Conservation (phyloP, 2,329 filamentous ascomycete species). For the Talaromyces sp. region DNA sequence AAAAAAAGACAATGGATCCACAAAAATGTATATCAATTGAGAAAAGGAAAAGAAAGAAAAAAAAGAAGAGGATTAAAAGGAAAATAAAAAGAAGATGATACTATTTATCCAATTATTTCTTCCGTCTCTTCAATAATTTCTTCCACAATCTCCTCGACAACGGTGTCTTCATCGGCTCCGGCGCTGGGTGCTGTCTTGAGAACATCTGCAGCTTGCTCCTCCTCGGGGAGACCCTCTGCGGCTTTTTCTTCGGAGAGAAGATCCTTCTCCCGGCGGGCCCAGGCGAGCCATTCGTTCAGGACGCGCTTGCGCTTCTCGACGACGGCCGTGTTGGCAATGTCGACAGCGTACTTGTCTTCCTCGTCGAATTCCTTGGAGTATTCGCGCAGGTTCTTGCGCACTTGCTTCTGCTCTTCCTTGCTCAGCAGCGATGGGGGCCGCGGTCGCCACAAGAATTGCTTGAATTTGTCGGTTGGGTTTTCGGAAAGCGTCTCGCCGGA, state of each 20-base stretch:
- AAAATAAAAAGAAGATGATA: slow-evolving; percentile 15
- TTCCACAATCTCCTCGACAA: slow-evolving; percentile 85
- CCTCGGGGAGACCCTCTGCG: slow-evolving; percentile 60
- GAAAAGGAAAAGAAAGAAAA: slow-evolving; percentile 7
- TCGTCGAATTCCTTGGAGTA: slow-evolving; percentile 94
- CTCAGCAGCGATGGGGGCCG: slow-evolving; percentile 84
- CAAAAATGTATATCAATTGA: not conserved
- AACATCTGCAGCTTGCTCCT: slow-evolving; percentile 57
- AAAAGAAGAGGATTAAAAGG: not conserved
- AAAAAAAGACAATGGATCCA: not conserved
- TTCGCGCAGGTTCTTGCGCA: slow-evolving; percentile 97
- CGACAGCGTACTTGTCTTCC: slow-evolving; percentile 88
- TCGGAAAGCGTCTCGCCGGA: slow-evolving; percentile 83
- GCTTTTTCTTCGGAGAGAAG: slow-evolving; percentile 69
- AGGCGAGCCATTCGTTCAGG: slow-evolving; percentile 84
- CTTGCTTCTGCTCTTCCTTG: slow-evolving; percentile 95
- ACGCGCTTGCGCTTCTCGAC: slow-evolving; percentile 79
- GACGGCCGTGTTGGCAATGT: slow-evolving; percentile 88
- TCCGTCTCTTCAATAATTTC: slow-evolving; percentile 81
- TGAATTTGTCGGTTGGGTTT: slow-evolving; percentile 93
- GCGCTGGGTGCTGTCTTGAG: slow-evolving; percentile 48
- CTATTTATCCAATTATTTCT: slow-evolving; percentile 58
- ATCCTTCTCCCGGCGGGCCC: slow-evolving; percentile 69
- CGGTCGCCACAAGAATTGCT: slow-evolving; percentile 93
- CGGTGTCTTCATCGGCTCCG: slow-evolving; percentile 63